Conservation (phyloP, 1,139 yeast genomes). For the Saccharomyces hybrid region DNA sequence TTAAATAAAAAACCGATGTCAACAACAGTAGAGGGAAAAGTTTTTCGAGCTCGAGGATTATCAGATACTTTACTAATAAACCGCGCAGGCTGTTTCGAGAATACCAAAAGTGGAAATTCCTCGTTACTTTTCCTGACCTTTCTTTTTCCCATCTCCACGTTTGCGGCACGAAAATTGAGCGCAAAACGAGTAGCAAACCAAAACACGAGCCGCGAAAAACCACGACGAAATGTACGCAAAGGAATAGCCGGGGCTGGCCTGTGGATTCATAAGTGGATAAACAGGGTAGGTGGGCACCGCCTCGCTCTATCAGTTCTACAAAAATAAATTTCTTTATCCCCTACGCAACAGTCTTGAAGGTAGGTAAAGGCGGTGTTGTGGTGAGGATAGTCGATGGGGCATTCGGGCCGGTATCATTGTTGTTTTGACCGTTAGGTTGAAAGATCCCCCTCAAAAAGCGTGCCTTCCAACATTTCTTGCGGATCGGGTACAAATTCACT, state of each 20-base stretch:
- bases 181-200: background rate
- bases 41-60: background rate
- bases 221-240: background rate
- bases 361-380: slow-evolving; percentile 24
- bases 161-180: background rate
- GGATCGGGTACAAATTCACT: slow-evolving; percentile 23
- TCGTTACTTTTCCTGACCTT: background rate
- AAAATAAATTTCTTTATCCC: background rate
- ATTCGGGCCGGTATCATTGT: slow-evolving; percentile 54
- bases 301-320: background rate
- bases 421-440: slow-evolving; percentile 51
- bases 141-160: background rate
- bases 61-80: background rate
- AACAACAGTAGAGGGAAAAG: background rate
- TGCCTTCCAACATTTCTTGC: slow-evolving; percentile 12
- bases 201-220: background rate
- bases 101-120: background rate
- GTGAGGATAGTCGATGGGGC: slow-evolving; percentile 27
- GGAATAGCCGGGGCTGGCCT: background rate
- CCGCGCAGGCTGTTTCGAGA: background rate
- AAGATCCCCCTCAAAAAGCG: slow-evolving; percentile 36
- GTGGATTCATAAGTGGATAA: background rate
- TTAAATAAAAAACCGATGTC: background rate
- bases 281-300: background rate
- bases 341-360: slow-evolving; percentile 23